A percentile compares a stretch with the other conserved stretches of the same genome.
Evolutionary conservation across 305 asterid species (phyloP).

Genomic region (Rubia balearica): DNA sequence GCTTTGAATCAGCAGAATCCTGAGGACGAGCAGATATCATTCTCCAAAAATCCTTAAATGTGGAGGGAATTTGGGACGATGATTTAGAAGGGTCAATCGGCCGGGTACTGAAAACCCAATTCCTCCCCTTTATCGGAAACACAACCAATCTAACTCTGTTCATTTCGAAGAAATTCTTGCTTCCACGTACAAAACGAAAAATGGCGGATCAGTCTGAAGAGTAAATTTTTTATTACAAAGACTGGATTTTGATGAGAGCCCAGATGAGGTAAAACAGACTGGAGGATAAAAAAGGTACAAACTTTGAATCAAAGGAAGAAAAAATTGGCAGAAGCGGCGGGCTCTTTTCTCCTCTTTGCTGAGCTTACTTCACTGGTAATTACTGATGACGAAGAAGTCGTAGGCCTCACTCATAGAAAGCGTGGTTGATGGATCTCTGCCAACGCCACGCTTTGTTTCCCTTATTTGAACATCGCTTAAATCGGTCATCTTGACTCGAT

Average conservation of each 20-base stretch:
- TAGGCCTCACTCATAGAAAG: not conserved
- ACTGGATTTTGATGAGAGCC: constrained; percentile 2
- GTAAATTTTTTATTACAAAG: not conserved
- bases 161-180: not conserved
- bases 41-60: constrained; percentile 57
- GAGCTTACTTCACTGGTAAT: not conserved
- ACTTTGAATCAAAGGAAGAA: not conserved
- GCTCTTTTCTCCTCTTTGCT: not conserved
- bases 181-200: not conserved
- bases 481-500: not conserved
- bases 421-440: not conserved
- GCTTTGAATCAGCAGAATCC: constrained; percentile 15
- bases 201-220: not conserved
- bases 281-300: not conserved
- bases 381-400: not conserved
- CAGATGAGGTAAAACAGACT: not conserved
- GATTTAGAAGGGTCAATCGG: constrained; percentile 48
- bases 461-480: not conserved
- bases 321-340: constrained; percentile 1
- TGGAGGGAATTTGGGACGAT: constrained; percentile 59
- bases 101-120: constrained; percentile 75
- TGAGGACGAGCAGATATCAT: constrained; percentile 30
- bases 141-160: constrained; percentile 79
- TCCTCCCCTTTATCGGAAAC: constrained; percentile 85
- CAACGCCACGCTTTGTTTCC: not conserved